Base-by-base conservation (phyloP, 305 asterid genomes). In the Solanum chacoense region DNA sequence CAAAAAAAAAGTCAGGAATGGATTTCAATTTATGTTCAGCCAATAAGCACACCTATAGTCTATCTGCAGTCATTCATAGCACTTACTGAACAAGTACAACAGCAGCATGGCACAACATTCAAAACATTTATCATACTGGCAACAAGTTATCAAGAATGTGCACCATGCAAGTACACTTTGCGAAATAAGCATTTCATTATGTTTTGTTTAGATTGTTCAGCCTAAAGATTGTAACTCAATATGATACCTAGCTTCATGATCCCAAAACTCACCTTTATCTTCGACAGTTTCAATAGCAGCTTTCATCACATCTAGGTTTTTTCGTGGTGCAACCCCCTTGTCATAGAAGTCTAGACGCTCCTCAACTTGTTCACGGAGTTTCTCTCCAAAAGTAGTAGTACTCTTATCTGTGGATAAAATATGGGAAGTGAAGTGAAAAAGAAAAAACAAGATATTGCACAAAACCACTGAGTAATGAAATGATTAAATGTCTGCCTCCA, bases 331-430 rank as follows among this genome's bases (percentile, higher is more conserved):
- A 89, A 96, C 98, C 37, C 99, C 99, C 92, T 96, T 96, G 88
- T 96, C 99, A 78, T 97, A 97, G 80, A 97, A 97, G 74, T 97
- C 99, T 3, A 97, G 98, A 9, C 99, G 90, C 91, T 97, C 99
- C 91, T 97, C 99, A 84, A 97, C 99, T 93, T 97, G 99, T 92
- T 97, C 98, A 50, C 99, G 98, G 67, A 97, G 99, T 88, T 97
- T 96, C 91, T 96, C 99, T 29, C 99, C 99, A 88, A 92, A 97
- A 69, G 95, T 89, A 83, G 93, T 92, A 69, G 99, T 95, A 74
- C 85, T 96, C 84, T 93, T 94, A 16, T 97, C 99, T 97, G 94
- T 50, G 88, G 71, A 24, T 69, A 42, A 22, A 37, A 76, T 2
- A 76, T 24, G 73, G 29, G n/a, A 76, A 50, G 14, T 74, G 42